A percentile compares a stretch with the other conserved stretches of the same genome.
phyloP scores from a whole-genome alignment of 164 flowering plant species.

The Magnolia officinalis region DNA sequence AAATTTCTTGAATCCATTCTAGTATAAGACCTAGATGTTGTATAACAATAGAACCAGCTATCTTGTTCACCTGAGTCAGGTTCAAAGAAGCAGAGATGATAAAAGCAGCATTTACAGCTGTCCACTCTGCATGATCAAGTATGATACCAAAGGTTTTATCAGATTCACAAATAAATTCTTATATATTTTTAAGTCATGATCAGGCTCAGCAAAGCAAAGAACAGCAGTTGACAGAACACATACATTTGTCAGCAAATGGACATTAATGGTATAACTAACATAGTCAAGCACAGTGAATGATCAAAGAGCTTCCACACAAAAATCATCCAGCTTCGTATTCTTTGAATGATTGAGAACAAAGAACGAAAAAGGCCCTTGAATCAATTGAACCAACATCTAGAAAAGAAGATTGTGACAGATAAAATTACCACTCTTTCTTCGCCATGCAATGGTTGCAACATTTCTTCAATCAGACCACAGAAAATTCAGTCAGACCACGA shows the following conservation, averaged over 20 bases:
- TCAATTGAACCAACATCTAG: background rate
- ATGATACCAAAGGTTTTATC: too few species aligned
- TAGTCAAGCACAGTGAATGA: too few species aligned
- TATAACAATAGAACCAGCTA: background rate
- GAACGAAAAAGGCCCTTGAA: background rate
- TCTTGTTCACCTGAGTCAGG: background rate
- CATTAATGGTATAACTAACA: too few species aligned
- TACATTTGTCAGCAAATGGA: background rate
- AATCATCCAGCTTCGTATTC: background rate
- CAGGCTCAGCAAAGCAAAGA: too few species aligned
- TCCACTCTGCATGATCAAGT: too few species aligned
- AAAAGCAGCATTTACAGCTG: background rate
- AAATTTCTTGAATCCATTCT: background rate
- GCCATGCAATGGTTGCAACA: background rate
- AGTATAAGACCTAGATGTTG: background rate
- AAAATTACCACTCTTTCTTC: background rate
- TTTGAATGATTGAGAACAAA: background rate
- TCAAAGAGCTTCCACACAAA: too few species aligned
- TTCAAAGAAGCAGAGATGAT: background rate
- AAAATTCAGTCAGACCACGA: background rate
- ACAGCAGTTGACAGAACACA: background rate
- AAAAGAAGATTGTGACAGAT: background rate
- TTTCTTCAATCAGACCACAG: background rate
- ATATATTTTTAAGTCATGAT: too few species aligned
- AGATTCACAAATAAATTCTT: too few species aligned